Conservation (phyloP, 148 eudicot species). For the Cornus controversa region DNA sequence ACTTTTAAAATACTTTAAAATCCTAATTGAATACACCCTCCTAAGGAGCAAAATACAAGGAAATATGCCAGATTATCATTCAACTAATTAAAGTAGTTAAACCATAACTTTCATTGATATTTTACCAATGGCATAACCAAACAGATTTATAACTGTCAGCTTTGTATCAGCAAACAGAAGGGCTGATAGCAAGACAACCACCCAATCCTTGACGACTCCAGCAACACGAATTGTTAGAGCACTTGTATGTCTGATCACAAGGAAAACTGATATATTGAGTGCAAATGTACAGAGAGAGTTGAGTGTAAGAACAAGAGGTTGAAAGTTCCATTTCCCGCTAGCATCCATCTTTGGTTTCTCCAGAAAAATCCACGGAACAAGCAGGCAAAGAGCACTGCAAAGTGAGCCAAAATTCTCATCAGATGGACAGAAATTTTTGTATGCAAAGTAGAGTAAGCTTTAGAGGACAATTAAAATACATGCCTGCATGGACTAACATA, state of each 20-base stretch:
- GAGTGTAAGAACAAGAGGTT: conserved; percentile 65
- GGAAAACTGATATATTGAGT: conserved; percentile 92
- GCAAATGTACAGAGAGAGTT: conserved; percentile 96
- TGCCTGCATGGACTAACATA: conserved; percentile 99
- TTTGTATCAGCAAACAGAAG: conserved; percentile 93
- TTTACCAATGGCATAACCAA: conserved; percentile 96
- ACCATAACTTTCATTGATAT: background rate
- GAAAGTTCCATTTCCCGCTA: conserved; percentile 73
- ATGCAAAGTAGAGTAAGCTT: conserved; percentile 1
- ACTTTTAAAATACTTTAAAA: too few species aligned
- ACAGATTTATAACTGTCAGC: conserved; percentile 77
- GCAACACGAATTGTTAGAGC: conserved; percentile 98
- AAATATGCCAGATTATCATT: background rate
- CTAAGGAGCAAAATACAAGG: background rate
- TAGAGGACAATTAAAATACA: conserved; percentile 15
- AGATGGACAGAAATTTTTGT: conserved; percentile 10
- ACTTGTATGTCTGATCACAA: conserved; percentile 93
- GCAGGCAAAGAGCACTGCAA: conserved; percentile 90
- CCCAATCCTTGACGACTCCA: conserved; percentile 99
- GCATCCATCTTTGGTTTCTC: conserved; percentile 96
- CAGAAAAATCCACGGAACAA: conserved; percentile 94
- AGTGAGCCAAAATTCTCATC: conserved; percentile 11
- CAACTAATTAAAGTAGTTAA: background rate
- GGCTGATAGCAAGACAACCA: conserved; percentile 90
- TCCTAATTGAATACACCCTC: too few species aligned